Conservation (phyloP, 2,329 filamentous ascomycete genomes). For the Alternaria tenuissima region DNA sequence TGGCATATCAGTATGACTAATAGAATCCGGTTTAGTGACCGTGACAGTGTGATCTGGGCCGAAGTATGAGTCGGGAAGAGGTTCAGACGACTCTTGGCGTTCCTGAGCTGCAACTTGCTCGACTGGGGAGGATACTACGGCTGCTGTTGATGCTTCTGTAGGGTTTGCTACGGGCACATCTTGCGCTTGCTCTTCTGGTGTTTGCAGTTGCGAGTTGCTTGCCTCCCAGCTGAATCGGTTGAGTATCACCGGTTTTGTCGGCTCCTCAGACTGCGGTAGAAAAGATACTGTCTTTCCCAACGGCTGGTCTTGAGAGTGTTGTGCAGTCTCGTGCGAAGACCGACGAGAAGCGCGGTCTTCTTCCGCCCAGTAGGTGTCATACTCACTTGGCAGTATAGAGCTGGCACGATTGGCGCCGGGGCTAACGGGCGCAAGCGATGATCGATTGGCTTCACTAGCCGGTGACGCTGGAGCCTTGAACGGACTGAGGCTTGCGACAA, state of each 20-base stretch:
- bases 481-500: constrained; percentile 70
- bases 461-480: constrained; percentile 35
- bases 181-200: constrained; percentile 22
- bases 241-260: constrained; percentile 27
- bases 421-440: constrained; percentile 38
- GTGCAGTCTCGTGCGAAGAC: constrained; percentile 37
- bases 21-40: constrained; percentile 31
- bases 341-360: constrained; percentile 53
- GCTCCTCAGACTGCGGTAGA: constrained; percentile 23
- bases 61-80: constrained; percentile 36
- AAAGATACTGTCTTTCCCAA: constrained; percentile 13
- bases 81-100: constrained; percentile 26
- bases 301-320: constrained; percentile 22
- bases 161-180: constrained; percentile 19
- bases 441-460: constrained; percentile 26
- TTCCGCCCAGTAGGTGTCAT: constrained; percentile 72
- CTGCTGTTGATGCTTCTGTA: constrained; percentile 14
- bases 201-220: constrained; percentile 18
- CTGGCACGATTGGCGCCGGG: constrained; percentile 60
- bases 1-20: constrained; percentile 27
- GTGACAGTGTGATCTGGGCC: constrained; percentile 38
- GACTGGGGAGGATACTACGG: constrained; percentile 17
- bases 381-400: constrained; percentile 70
- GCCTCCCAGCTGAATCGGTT: constrained; percentile 48
- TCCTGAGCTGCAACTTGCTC: constrained; percentile 29